Conservation (phyloP, 2,329 filamentous ascomycete species). For the Colletotrichum godetiae region DNA sequence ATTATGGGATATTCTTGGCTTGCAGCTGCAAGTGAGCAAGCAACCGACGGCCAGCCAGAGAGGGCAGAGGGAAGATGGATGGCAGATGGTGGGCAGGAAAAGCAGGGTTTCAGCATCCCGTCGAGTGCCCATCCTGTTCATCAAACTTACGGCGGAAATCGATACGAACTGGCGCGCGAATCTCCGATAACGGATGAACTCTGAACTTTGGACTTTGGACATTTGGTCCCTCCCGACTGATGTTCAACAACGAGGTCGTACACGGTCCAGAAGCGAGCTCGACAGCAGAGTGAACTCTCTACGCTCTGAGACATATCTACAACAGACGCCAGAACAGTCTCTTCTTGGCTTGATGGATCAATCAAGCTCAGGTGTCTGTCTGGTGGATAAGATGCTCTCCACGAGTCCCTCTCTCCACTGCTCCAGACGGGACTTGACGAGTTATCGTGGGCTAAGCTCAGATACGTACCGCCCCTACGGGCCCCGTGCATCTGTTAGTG, state of each 20-base stretch:
- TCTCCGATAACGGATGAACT: constrained; percentile 17
- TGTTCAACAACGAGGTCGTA: background rate
- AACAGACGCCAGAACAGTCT: background rate
- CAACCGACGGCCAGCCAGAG: background rate
- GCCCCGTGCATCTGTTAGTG: background rate
- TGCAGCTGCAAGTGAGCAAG: constrained; percentile 20
- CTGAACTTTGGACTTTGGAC: background rate
- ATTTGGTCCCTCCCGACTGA: background rate
- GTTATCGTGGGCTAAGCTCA: constrained; percentile 10
- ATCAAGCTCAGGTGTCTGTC: background rate
- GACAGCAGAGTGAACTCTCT: background rate
- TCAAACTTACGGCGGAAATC: constrained; percentile 7
- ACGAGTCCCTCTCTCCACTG: too few species aligned
- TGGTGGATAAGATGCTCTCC: constrained; percentile 15
- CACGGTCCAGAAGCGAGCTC: background rate
- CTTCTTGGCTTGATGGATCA: background rate
- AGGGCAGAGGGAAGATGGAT: too few species aligned
- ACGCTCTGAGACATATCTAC: background rate
- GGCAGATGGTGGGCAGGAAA: background rate
- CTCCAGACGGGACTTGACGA: background rate
- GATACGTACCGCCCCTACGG: constrained; percentile 9
- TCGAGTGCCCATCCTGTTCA: constrained; percentile 24
- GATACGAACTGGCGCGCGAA: constrained; percentile 19
- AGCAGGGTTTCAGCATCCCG: constrained; percentile 34
- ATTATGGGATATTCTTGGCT: constrained; percentile 8